Conservation (phyloP, 495 filamentous ascomycete species). For the Usnea hakonensis region DNA sequence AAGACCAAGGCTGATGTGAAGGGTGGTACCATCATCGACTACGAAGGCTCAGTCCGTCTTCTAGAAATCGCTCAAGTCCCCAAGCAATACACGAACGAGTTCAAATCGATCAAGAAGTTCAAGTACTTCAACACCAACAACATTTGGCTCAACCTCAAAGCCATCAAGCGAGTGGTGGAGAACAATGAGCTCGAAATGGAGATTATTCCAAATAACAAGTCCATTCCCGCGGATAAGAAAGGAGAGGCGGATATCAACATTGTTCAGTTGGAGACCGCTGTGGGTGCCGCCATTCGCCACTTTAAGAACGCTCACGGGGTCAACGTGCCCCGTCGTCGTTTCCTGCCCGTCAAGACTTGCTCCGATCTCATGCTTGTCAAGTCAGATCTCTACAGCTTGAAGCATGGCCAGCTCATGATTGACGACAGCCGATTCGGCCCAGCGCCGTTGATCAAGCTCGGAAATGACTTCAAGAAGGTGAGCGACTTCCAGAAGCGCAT, state of each 20-base stretch:
- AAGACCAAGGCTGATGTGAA: conserved; percentile 99
- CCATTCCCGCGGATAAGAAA: conserved; percentile 97
- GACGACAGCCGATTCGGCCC: conserved; percentile 93
- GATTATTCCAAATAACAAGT: conserved; percentile 99
- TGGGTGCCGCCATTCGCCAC: conserved; percentile 96
- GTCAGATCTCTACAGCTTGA: conserved; percentile 98
- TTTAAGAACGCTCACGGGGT: conserved; percentile 98
- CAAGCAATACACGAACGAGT: conserved; percentile 99
- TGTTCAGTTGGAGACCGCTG: conserved; percentile 96
- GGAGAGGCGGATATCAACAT: conserved; percentile 96
- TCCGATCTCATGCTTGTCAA: conserved; percentile 99
- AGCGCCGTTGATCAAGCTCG: conserved; percentile 98
- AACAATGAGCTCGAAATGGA: conserved; percentile 98
- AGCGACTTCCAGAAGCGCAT: conserved; percentile 99
- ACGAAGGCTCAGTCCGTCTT: conserved; percentile 90
- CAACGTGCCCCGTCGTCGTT: conserved; percentile 94
- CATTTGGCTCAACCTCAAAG: conserved; percentile 98
- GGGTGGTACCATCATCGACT: conserved; percentile 99
- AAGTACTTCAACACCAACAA: conserved; percentile 99
- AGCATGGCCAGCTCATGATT: conserved; percentile 96
- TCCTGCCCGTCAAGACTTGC: conserved; percentile 99
- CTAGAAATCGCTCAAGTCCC: conserved; percentile 99
- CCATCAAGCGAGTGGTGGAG: conserved; percentile 98
- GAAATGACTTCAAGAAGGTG: conserved; percentile 99
- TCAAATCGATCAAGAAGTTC: conserved; percentile 99